Conservation (phyloP, 345 rosid genomes). For the Kandelia obovata region DNA sequence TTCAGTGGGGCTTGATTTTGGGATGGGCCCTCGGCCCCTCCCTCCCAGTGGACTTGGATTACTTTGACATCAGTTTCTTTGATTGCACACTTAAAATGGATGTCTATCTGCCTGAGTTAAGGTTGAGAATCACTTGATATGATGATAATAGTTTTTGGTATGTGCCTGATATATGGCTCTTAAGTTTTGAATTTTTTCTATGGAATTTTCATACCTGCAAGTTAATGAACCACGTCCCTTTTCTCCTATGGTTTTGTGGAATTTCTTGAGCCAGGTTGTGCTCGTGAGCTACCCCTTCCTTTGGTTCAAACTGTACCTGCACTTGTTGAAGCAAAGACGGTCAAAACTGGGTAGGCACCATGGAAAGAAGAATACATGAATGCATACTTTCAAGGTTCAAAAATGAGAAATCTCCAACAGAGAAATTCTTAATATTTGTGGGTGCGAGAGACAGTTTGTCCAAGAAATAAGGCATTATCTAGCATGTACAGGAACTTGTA, state of each 20-base stretch:
- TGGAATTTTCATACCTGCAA: no score
- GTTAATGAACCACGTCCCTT: not conserved
- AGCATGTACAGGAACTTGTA: not conserved
- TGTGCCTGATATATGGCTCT: no score
- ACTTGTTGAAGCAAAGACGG: conserved; percentile 66
- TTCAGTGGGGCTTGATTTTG: no score
- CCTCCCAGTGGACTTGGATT: no score
- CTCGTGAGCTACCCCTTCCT: conserved; percentile 68
- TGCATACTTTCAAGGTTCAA: not conserved
- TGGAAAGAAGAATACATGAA: conserved; percentile 44
- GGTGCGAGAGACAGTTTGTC: not conserved
- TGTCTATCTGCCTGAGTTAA: no score
- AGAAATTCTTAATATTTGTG: not conserved
- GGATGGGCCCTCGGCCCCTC: no score
- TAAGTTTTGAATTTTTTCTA: no score
- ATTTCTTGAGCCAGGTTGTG: conserved; percentile 41
- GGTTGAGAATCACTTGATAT: no score
- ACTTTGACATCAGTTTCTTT: no score
- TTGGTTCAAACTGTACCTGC: conserved; percentile 70
- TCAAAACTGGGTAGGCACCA: conserved; percentile 52
- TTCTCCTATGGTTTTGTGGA: not conserved
- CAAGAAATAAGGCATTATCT: not conserved
- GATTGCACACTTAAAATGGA: no score
- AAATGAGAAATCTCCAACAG: not conserved
- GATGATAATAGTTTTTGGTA: no score